These are phyloP conservation scores for Calonectria montana DNA, from an alignment of 2,329 filamentous ascomycete genomes.

Conservation along the genomic window DNA sequence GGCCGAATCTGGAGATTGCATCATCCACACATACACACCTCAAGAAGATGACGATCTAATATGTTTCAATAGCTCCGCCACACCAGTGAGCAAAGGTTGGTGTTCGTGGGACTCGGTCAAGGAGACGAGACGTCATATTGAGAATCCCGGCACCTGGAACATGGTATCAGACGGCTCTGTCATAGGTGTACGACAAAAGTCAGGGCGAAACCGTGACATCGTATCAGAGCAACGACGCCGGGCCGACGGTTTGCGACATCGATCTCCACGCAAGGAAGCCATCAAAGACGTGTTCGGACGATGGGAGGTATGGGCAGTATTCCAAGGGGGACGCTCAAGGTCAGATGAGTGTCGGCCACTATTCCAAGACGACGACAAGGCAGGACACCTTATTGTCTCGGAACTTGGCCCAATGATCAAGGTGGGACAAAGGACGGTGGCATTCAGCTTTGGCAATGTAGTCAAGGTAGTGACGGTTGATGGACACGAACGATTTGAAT, in stretches of 20 bases:
- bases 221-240: conserved; percentile 28
- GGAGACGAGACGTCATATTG: conserved; percentile 63
- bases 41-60: conserved; percentile 65
- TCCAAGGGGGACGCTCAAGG: conserved; percentile 56
- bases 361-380: conserved; percentile 52
- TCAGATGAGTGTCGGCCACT: conserved; percentile 60
- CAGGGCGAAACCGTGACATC: conserved; percentile 28
- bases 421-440: conserved; percentile 73
- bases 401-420: conserved; percentile 72
- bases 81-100: conserved; percentile 55
- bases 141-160: conserved; percentile 75
- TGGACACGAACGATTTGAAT: conserved; percentile 71
- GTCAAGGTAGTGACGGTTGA: conserved; percentile 77
- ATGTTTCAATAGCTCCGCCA: conserved; percentile 59
- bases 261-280: conserved; percentile 40
- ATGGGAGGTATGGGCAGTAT: conserved; percentile 68
- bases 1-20: conserved; percentile 68
- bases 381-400: conserved; percentile 71
- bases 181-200: conserved; percentile 69
- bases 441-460: conserved; percentile 77
- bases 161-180: conserved; percentile 69
- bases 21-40: conserved; percentile 73
- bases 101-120: conserved; percentile 64
- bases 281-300: conserved; percentile 45
- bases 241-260: conserved; percentile 43